phyloP scores from a whole-genome alignment of 352 stramenopile genomes.

The Globisporangium yorkense region DNA sequence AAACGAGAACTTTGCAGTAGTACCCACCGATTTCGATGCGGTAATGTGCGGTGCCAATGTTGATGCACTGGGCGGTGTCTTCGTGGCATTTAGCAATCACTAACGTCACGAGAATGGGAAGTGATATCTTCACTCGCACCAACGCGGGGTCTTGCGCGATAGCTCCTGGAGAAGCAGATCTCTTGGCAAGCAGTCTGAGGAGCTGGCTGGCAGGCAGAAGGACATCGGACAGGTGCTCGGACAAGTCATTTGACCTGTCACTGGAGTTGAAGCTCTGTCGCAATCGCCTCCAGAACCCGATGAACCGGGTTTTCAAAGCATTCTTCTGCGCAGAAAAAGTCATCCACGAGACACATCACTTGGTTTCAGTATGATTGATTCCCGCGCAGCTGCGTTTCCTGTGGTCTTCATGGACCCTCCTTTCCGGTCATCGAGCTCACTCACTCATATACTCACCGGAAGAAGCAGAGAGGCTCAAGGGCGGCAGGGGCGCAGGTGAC shows the following conservation, averaged over 20 bases:
- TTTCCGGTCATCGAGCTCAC: background rate
- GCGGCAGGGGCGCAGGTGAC: background rate
- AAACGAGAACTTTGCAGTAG: background rate
- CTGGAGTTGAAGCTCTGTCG: background rate
- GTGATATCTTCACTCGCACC: no score
- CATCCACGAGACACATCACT: background rate
- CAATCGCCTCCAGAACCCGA: background rate
- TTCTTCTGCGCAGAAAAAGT: background rate
- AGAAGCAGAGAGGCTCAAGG: background rate
- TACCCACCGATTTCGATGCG: background rate
- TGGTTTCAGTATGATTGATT: background rate
- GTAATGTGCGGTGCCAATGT: background rate
- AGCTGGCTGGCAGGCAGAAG: no score
- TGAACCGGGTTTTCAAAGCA: no score
- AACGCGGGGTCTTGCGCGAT: no score
- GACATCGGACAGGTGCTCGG: no score
- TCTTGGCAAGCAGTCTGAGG: no score
- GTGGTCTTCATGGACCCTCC: background rate
- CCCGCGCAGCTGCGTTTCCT: background rate
- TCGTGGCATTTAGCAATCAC: no score
- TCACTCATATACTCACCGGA: background rate
- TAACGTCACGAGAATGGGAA: no score
- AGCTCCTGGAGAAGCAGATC: no score
- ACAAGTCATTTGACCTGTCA: no score
- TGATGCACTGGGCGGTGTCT: no score